These are phyloP conservation scores for Fraxinus sp. DNA, from an alignment of 305 asterid species.

Conservation along the genomic window DNA sequence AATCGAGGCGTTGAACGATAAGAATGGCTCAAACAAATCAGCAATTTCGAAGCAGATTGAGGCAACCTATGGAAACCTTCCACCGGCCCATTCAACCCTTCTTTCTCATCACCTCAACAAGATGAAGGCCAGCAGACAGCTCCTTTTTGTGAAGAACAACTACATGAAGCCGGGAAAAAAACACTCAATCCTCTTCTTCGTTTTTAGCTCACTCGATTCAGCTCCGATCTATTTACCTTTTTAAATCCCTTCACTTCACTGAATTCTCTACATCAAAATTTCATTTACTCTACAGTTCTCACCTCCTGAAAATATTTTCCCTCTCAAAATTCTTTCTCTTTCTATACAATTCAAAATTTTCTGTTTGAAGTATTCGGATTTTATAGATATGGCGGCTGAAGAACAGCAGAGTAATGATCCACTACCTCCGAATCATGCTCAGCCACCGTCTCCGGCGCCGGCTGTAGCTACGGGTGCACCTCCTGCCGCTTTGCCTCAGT, in stretches of 20 bases:
- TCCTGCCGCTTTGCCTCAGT: slow-evolving; percentile 41
- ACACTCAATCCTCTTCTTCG: slow-evolving; percentile 19
- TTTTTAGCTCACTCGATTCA: slow-evolving; percentile 12
- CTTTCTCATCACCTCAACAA: no score
- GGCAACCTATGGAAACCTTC: no score
- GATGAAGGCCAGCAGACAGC: no score
- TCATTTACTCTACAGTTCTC: slow-evolving; percentile 6
- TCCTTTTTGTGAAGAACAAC: no score
- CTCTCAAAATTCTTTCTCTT: background rate
- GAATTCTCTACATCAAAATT: slow-evolving; percentile 19
- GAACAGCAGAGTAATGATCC: slow-evolving; percentile 28
- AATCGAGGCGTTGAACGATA: no score
- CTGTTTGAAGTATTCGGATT: background rate
- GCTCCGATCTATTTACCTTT: slow-evolving; percentile 31
- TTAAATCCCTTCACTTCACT: slow-evolving; percentile 30
- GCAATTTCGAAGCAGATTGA: no score
- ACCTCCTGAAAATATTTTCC: no score
- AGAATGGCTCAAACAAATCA: no score
- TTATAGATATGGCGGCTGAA: slow-evolving; percentile 46
- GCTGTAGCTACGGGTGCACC: background rate
- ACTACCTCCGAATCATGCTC: slow-evolving; percentile 22
- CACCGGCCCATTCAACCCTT: no score
- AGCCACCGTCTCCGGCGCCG: slow-evolving; percentile 24
- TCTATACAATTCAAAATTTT: background rate
- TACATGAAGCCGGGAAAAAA: no score